Base-by-base conservation (phyloP, 75 land plant genomes). In the Isoetes taiwanensis region DNA sequence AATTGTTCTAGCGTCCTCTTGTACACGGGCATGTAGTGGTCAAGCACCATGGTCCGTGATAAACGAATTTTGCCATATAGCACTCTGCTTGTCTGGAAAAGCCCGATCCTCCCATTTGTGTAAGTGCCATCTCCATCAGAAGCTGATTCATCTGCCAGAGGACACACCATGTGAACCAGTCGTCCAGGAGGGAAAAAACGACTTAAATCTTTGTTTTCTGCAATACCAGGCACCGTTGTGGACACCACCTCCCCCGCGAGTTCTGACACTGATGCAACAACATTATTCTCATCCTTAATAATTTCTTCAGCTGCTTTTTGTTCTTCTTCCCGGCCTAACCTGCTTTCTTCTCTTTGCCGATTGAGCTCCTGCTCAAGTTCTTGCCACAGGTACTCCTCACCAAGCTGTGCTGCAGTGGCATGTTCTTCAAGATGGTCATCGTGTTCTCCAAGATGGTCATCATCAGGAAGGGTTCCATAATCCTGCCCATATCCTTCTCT, bases 21-120 rank as follows among this genome's bases (percentile, higher is more conserved):
- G 63, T 90, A 90, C 61, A 71, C 70, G 0, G 94, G 88, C 97
- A 90, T 90, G 48, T 68, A 86, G 58, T 90, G 97, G 71, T 90
- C 97, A 58, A 83, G 76, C 12, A 90, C 74, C 97, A 90, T 90
- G 4, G 84, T 83, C 55, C 64, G 70, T 1, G 93, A 77, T 14
- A 86, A 69, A 8, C 87, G 65, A 16, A 90, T 69, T 55, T 83
- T 86, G 52, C 84, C 82, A 67, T 90, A 90, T 50, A 90, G 48
- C 21, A 72, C 32, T 39, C 97, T 70, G 4, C 74, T 79, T 10
- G 93, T 86, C 43, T 69, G 69, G 43, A 80, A 90, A 1, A 90
- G 74, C n/a, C 82, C 87, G 30, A 86, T 71, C 12, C 34, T 68
- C 23, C 21, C 61, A 2, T 16, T 12, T 12, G 60, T 26, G 16